Percentiles rank a stretch among this genome's conserved stretches.
Conservation (phyloP, 371 early-diverging fungal genomes). For the Sporodiniella umbellata region DNA sequence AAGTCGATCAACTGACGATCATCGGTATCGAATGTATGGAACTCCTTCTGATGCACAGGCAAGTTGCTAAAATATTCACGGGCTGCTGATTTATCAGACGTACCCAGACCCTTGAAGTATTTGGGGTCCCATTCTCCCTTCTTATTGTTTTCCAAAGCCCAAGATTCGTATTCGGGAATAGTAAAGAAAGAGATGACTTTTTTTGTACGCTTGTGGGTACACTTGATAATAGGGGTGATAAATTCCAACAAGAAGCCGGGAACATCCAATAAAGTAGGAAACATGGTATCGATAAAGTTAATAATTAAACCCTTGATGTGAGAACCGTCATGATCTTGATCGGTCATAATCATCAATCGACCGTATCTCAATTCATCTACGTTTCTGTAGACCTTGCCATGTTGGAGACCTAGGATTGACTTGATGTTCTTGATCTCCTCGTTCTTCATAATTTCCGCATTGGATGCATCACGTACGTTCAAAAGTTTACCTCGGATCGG, state of each 20-base stretch:
- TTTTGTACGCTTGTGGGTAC: constrained; percentile 62
- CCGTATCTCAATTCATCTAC: constrained; percentile 92
- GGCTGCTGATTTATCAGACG: constrained; percentile 90
- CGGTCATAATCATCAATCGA: constrained; percentile 99
- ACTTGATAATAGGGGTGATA: constrained; percentile 98
- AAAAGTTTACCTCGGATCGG: constrained; percentile 98
- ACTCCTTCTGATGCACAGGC: constrained; percentile 85
- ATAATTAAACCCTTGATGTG: constrained; percentile 99
- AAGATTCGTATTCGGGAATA: constrained; percentile 95
- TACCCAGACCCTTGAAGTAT: constrained; percentile 99
- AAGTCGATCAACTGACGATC: constrained; percentile 92
- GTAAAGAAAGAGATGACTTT: constrained; percentile 86
- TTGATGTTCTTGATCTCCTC: constrained; percentile 93
- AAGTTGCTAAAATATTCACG: constrained; percentile 93
- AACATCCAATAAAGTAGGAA: constrained; percentile 92
- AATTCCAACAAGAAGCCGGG: constrained; percentile 98
- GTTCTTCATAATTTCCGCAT: constrained; percentile 81
- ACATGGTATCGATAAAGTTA: constrained; percentile 98
- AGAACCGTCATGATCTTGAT: constrained; percentile 99
- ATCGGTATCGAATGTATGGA: constrained; percentile 56
- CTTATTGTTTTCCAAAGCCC: constrained; percentile 72
- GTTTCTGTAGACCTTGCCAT: constrained; percentile 79
- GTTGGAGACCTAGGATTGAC: constrained; percentile 97
- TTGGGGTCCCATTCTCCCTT: constrained; percentile 83
- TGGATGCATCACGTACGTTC: constrained; percentile 96